phyloP scores from a whole-genome alignment of 495 filamentous ascomycete genomes.

The Bryoglossum gracile region DNA sequence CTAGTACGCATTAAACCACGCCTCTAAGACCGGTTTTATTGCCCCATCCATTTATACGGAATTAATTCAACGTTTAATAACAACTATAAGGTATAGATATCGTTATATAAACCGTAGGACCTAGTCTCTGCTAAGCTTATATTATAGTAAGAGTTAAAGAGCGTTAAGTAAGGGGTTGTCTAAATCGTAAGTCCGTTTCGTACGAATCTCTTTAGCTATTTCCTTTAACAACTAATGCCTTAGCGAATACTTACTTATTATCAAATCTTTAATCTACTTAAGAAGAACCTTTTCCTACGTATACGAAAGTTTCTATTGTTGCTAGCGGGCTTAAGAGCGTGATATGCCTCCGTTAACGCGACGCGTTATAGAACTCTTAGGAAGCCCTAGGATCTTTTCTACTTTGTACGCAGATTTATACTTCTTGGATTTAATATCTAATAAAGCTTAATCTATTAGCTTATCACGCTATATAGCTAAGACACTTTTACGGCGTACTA shows the following conservation, averaged over 20 bases:
- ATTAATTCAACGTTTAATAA: slow-evolving; percentile 6
- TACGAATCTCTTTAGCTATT: slow-evolving; percentile 2
- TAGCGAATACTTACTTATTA: slow-evolving; percentile 5
- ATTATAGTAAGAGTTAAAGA: slow-evolving; percentile 2
- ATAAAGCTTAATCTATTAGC: slow-evolving; percentile 1
- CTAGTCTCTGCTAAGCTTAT: not conserved
- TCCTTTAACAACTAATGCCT: slow-evolving; percentile 6
- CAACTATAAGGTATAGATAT: slow-evolving; percentile 1
- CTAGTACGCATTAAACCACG: slow-evolving; percentile 4
- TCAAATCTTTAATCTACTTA: slow-evolving; percentile 8
- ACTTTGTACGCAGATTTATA: slow-evolving; percentile 9
- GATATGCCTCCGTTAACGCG: slow-evolving; percentile 6
- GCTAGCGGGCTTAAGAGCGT: not conserved
- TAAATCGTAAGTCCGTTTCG: not conserved
- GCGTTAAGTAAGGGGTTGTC: not conserved
- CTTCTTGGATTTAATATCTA: slow-evolving; percentile 1
- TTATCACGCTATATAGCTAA: not conserved
- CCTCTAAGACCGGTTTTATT: slow-evolving; percentile 6
- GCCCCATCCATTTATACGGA: slow-evolving; percentile 4
- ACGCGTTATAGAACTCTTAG: not conserved
- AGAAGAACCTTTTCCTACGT: slow-evolving; percentile 5
- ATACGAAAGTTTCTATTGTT: slow-evolving; percentile 5
- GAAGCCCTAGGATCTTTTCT: not conserved
- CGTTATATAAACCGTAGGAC: slow-evolving; percentile 5
- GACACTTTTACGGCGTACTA: slow-evolving; percentile 6